Evolutionary conservation across 208 protist species (phyloP).

Genomic region (Sergeia podlipaevii): DNA sequence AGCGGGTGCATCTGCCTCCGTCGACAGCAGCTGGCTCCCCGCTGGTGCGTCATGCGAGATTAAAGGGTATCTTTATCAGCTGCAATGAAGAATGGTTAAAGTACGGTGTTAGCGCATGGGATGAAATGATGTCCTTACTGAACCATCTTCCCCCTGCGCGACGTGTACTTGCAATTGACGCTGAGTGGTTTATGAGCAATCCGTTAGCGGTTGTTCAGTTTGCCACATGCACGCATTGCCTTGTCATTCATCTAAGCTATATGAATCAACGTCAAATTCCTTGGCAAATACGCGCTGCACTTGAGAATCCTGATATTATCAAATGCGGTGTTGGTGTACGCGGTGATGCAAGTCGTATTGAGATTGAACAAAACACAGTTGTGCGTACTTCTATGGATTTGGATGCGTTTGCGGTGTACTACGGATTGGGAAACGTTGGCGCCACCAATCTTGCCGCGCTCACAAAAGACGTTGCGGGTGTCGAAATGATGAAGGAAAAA

Average conservation of each 20-base stretch:
- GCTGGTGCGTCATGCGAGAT: constrained; percentile 1
- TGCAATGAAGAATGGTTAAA: constrained; percentile 20
- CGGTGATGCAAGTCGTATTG: constrained; percentile 31
- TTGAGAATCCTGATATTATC: constrained; percentile 28
- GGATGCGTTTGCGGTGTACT: constrained; percentile 22
- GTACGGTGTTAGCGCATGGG: constrained; percentile 26
- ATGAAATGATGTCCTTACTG: constrained; percentile 31
- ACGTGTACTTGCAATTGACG: constrained; percentile 43
- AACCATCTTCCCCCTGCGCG: constrained; percentile 7
- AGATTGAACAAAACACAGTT: constrained; percentile 20
- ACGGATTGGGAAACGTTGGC: constrained; percentile 11
- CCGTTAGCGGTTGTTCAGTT: constrained; percentile 49
- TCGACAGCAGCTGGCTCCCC: constrained; percentile 13
- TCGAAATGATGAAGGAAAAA: constrained; percentile 30
- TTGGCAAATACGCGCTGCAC: constrained; percentile 8
- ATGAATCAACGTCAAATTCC: constrained; percentile 29
- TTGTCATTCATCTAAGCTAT: constrained; percentile 57
- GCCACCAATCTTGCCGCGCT: constrained; percentile 29
- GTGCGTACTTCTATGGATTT: constrained; percentile 33
- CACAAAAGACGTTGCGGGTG: constrained; percentile 8
- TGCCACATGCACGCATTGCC: constrained; percentile 49
- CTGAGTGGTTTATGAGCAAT: constrained; percentile 50
- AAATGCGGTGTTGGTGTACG: constrained; percentile 49
- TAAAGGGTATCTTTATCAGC: constrained; percentile 24
- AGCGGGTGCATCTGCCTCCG: not conserved